Base-by-base conservation (phyloP, 2,329 filamentous ascomycete species). In the Cordyceps fumosorosea region DNA sequence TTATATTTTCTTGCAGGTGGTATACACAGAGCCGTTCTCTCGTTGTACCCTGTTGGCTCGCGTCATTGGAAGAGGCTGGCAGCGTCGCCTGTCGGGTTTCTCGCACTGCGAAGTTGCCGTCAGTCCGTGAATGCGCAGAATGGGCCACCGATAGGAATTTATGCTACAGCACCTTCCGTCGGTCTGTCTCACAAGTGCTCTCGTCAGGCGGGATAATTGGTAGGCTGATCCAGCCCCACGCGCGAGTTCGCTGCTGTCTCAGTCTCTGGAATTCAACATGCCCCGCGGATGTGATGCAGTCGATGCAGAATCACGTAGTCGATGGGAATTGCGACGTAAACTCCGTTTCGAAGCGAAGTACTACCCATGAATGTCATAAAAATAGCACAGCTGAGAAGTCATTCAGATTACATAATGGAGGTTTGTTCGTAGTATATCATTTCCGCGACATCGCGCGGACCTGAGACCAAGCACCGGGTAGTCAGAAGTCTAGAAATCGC, bases 101-200 rank as follows among this genome's bases (percentile, higher is more conserved):
- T 3, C 2, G 8, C 44, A 5, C 20, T 2, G 1, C 34, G 34
- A 8, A 16, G 22, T 53, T 60, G 7, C 57, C 37, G 50, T 10
- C 14, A 2, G 32, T 60, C 34, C 40, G n/a, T 22, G 3, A 26
- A n/a, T 1, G n/a, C 11, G 16, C 26, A 12, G 4, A 1, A 24
- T 26, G 26, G 56, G 47, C 57, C 57, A 60, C 57, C 12, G 24
- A 7, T 18, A 60, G 57, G 57, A 60, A 60, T 60, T 60, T 2
- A 16, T 29, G 34, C 45, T 52, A 24, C 18, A 44, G 51, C 52
- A 32, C 47, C 47, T 51, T 42, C 34, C 24, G 18, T 6, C 11
- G 3, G 5, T 32, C 2, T 59, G 57, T 60, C 57, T 60, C 50
- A 60, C 34, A 44, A 22, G n/a, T 47, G 24, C 37, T 47, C 22